Conservation (phyloP, 768 basidiomycete species). For the Podaxis sp. region DNA sequence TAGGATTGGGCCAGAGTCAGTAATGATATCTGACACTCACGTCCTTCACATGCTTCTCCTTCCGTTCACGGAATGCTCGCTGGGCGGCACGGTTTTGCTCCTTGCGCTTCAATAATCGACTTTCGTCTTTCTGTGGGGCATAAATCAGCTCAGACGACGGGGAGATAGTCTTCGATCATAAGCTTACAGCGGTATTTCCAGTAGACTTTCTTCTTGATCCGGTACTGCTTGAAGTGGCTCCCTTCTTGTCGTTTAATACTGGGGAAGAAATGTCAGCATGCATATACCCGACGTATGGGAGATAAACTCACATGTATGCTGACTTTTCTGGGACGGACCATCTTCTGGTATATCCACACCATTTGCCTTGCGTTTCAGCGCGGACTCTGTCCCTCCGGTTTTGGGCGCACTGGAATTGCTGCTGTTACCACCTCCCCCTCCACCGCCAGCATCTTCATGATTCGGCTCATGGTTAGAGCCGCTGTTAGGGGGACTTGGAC, state of each 20-base stretch:
- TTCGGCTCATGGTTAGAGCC: conserved; percentile 28
- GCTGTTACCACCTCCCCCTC: neutral
- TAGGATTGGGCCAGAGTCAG: conserved; percentile 2
- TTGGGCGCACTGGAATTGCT: neutral
- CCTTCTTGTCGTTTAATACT: conserved; percentile 24
- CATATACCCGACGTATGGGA: neutral
- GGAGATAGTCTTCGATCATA: neutral
- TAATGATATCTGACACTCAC: conserved; percentile 44
- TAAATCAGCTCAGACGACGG: neutral
- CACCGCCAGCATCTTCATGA: conserved; percentile 34
- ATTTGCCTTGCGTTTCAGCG: conserved; percentile 76
- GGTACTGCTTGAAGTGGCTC: conserved; percentile 17
- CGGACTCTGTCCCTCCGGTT: conserved; percentile 23
- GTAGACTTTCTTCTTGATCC: conserved; percentile 32
- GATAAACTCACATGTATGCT: conserved; percentile 50
- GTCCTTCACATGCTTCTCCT: conserved; percentile 96
- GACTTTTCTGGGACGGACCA: conserved; percentile 63
- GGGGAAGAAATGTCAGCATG: neutral
- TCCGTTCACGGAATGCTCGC: conserved; percentile 93
- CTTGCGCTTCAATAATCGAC: conserved; percentile 81
- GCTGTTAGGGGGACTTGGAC: conserved; percentile 65
- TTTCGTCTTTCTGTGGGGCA: conserved; percentile 55
- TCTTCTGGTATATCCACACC: conserved; percentile 51
- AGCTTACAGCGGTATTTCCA: conserved; percentile 23
- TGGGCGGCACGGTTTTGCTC: conserved; percentile 98